Evolutionary conservation across 805 yeast species (phyloP), one percentile per base, ranked within the genome.

Genomic region (Ogataea dorogensis): DNA sequence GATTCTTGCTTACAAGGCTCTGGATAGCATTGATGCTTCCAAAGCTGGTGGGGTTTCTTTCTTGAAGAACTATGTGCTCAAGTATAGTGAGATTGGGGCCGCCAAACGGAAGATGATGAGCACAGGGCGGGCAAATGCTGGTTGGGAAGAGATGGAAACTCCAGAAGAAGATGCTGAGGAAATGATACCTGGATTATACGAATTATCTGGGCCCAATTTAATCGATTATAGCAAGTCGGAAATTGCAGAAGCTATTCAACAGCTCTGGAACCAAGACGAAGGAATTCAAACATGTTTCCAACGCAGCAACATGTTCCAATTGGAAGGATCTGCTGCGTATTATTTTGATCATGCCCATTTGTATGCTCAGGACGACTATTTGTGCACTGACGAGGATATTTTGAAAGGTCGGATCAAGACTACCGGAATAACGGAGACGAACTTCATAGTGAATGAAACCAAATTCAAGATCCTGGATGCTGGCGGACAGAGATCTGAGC

Each of bases 401-500:
- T 65, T 93, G 47, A 81, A 76, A 51, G 98, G 96, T 4, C 71
- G 98, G 22, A 86, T 93, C 51, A 89, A 91, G 63, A 91, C 98
- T 10, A 89, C 97, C 0, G 98, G 98, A 3, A 87, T 93, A 35
- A 84, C 94, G 1, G 96, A 91, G 58, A 83, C 93, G 5, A 74
- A 70, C 36, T 89, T 93, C 63, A 69, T 70, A 38, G 77, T 91
- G 43, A 67, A 68, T 32, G 76, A 78, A 7, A 72, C 78, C 30
- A 75, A 70, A 46, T 81, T 89, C 57, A 79, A 78, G 52, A 86
- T 93, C 26, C 65, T 88, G 28, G 98, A 93, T 68, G 98, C 96
- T 4, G 98, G 98, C 35, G 98, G 98, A 2, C 97, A 89, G 63
- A 66, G 96, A 43, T 77, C 86, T 14, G 97, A 89, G 58, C 71